Conservation (phyloP, 495 filamentous ascomycete species). For the Penicillium steckii region DNA sequence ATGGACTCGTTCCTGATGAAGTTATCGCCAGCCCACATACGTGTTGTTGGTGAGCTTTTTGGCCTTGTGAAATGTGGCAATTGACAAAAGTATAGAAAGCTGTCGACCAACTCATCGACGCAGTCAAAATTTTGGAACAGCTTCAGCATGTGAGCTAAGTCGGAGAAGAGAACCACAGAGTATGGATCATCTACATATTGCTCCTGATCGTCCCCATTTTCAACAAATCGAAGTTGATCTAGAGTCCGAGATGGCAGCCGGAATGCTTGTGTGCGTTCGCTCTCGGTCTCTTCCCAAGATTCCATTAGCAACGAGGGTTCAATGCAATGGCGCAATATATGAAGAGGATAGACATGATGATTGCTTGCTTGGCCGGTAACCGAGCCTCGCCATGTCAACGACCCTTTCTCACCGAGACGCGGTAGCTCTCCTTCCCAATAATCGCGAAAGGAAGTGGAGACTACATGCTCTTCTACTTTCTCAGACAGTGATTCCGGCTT, state of each 20-base stretch:
- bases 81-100: constrained; percentile 67
- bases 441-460: constrained; percentile 50
- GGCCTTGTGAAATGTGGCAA: constrained; percentile 51
- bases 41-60: constrained; percentile 19
- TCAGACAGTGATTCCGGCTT: constrained; percentile 33
- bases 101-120: constrained; percentile 53
- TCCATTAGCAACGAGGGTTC: constrained; percentile 27
- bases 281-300: constrained; percentile 64
- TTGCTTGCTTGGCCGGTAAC: neutral
- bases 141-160: constrained; percentile 65
- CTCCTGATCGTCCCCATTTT: neutral
- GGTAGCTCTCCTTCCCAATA: constrained; percentile 89
- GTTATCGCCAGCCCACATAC: constrained; percentile 40
- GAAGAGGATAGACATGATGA: neutral
- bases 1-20: constrained; percentile 48
- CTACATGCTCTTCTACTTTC: constrained; percentile 3
- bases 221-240: constrained; percentile 49
- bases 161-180: constrained; percentile 73
- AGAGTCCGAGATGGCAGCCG: constrained; percentile 64
- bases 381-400: constrained; percentile 63
- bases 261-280: constrained; percentile 41
- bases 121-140: constrained; percentile 41
- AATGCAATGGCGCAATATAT: neutral
- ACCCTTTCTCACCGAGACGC: constrained; percentile 72
- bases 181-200: constrained; percentile 69